phyloP scores from a whole-genome alignment of 2,329 filamentous ascomycete species.

The Cladosporium halotolerans region DNA sequence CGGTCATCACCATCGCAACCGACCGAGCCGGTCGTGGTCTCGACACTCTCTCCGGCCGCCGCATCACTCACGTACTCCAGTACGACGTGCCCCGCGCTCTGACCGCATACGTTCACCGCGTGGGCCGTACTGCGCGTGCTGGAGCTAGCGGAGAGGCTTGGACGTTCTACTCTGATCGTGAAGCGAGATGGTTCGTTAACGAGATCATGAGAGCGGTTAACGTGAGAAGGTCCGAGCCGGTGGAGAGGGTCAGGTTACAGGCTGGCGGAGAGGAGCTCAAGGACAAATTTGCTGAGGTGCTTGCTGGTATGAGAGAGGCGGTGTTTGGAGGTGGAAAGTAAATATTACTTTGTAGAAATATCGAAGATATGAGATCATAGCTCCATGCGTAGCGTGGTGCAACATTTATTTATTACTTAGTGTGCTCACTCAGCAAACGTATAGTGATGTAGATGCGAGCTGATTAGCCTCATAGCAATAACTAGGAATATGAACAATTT shows the following conservation, averaged over 20 bases:
- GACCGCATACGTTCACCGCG: constrained; percentile 82
- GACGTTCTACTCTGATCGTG: constrained; percentile 75
- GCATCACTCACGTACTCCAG: constrained; percentile 80
- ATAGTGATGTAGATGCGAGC: too few species aligned
- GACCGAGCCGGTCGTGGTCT: constrained; percentile 90
- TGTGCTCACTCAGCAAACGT: too few species aligned
- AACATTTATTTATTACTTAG: neutral
- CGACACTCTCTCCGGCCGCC: constrained; percentile 49
- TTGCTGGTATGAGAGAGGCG: constrained; percentile 58
- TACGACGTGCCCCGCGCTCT: constrained; percentile 83
- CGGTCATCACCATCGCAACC: constrained; percentile 72
- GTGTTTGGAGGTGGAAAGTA: constrained; percentile 33
- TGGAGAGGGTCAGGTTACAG: constrained; percentile 33
- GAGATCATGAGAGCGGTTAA: constrained; percentile 60
- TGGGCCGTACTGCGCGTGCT: constrained; percentile 83
- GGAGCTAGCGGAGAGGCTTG: constrained; percentile 71
- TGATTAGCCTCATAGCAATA: too few species aligned
- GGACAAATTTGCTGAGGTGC: constrained; percentile 45
- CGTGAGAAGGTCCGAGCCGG: constrained; percentile 42
- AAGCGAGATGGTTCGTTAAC: constrained; percentile 89
- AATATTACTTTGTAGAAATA: neutral
- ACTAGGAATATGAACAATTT: too few species aligned
- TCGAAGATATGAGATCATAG: too few species aligned
- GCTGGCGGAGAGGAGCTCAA: constrained; percentile 22
- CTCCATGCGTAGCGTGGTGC: neutral